Base-by-base conservation (phyloP, 78 protist species). In the Dictyostelium intermedium region DNA sequence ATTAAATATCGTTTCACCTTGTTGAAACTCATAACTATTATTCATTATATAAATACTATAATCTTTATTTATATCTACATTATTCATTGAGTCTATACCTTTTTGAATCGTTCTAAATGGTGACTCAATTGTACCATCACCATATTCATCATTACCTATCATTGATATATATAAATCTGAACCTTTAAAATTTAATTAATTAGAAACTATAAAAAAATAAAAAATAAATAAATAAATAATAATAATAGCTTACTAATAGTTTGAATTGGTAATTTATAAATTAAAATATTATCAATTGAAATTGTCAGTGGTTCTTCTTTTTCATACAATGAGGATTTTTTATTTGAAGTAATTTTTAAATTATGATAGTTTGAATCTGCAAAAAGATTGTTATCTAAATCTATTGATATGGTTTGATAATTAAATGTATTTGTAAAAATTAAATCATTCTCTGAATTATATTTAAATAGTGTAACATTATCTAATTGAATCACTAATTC, bases 111-210 rank as follows among this genome's bases (percentile, higher is more conserved):
- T 50, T 45, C 53, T 43, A 53, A 72, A 84, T 73, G 91, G 91
- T n/a, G 76, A 43, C 35, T 41, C 13, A 20, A 72, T 47, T 9
- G 53, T 84, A 47, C 91, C 91, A 45, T 35, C 50, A 20, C 91
- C 91, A 69, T 5, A 27, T 7, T 6, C 32, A 72, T 84, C 91
- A 73, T 18, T 84, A 34, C 91, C 91, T 20, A 14, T 32, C 5
- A 20, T 32, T 47, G 91, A 84, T 41, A 84, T 27, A 84, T 84
- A 84, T 47, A 84, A 30, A 73, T 84, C 70, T 34, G 79, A 72
- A 18, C 18, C 74, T 66, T 45, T 45, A 20, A 60, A 66, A 63
- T 25, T 1, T 1, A 63, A 66, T 5, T 9, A 66, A 66, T 5
- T 11, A 66, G 10, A 16, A 66, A 66, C 0, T 9, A 66, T 8